Evolutionary conservation across 805 yeast genomes (phyloP).

Genomic region (Barnettozyma siamensis): DNA sequence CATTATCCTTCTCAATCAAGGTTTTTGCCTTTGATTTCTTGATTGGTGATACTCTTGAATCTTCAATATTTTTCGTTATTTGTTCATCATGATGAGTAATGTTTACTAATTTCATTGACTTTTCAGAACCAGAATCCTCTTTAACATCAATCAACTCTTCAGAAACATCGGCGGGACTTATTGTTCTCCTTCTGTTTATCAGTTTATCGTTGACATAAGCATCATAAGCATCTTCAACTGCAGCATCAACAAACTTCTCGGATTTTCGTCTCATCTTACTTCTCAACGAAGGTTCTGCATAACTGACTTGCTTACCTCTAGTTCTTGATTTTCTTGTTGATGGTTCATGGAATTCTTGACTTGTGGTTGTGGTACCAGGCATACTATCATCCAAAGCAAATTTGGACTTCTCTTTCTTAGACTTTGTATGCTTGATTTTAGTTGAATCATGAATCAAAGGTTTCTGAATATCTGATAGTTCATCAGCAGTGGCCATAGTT

Average conservation of each 20-base stretch:
- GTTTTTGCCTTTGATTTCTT: conserved; percentile 8
- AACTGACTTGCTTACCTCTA: conserved; percentile 53
- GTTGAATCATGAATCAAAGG: conserved; percentile 18
- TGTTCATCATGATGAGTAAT: neutral
- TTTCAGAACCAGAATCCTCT: neutral
- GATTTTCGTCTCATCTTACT: conserved; percentile 66
- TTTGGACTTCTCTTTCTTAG: conserved; percentile 26
- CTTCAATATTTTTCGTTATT: conserved; percentile 8
- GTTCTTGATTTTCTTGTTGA: conserved; percentile 39
- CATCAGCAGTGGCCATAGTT: neutral
- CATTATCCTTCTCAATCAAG: conserved; percentile 17
- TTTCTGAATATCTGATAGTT: conserved; percentile 19
- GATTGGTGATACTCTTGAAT: conserved; percentile 12
- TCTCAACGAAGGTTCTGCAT: conserved; percentile 61
- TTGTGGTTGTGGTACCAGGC: conserved; percentile 21
- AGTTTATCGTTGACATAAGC: conserved; percentile 3
- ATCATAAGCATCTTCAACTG: conserved; percentile 23
- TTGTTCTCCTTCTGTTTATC: conserved; percentile 8
- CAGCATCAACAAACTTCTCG: conserved; percentile 56
- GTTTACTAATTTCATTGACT: neutral
- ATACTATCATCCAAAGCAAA: conserved; percentile 33
- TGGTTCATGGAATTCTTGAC: conserved; percentile 16
- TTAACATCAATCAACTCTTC: conserved; percentile 1
- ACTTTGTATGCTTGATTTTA: conserved; percentile 24
- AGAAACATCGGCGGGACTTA: conserved; percentile 4